A percentile compares a stretch with the other conserved stretches of the same genome.
Conservation (phyloP, 768 basidiomycete species). For the Tulasnella sp. region DNA sequence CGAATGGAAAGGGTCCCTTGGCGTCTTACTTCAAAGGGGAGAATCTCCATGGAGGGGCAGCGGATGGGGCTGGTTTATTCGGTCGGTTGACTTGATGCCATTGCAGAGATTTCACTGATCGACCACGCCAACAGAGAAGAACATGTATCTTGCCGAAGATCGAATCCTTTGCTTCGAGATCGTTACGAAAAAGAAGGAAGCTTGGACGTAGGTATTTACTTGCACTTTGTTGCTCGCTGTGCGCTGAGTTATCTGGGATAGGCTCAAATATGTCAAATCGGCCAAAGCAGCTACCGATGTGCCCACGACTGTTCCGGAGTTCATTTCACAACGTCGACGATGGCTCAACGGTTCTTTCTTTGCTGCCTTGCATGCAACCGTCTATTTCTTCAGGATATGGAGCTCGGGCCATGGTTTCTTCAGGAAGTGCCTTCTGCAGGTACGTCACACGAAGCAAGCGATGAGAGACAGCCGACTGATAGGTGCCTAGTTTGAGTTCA, state of each 20-base stretch:
- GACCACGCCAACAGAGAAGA: conserved; percentile 24
- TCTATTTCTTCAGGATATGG: conserved; percentile 83
- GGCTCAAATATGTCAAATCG: conserved; percentile 79
- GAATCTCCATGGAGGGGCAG: conserved; percentile 45
- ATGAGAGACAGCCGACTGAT: not conserved
- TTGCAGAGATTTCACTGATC: not conserved
- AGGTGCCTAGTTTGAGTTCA: conserved; percentile 57
- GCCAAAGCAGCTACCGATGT: conserved; percentile 96
- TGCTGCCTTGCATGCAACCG: conserved; percentile 83
- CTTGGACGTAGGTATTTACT: conserved; percentile 52
- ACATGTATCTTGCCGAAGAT: conserved; percentile 24
- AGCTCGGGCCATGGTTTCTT: conserved; percentile 81
- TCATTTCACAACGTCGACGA: conserved; percentile 86
- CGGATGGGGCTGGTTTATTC: conserved; percentile 50
- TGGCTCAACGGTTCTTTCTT: conserved; percentile 87
- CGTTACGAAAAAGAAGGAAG: conserved; percentile 76
- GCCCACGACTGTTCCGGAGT: conserved; percentile 79
- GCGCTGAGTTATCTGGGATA: conserved; percentile 22
- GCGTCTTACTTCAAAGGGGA: conserved; percentile 36
- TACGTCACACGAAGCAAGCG: conserved; percentile 11
- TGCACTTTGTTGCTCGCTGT: not conserved
- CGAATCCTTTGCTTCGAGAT: conserved; percentile 83
- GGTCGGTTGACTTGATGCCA: not conserved
- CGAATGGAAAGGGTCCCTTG: conserved; percentile 31
- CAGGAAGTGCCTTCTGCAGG: conserved; percentile 63